Evolutionary conservation across 805 yeast species (phyloP).

Genomic region (Yamadazyma philogaea): DNA sequence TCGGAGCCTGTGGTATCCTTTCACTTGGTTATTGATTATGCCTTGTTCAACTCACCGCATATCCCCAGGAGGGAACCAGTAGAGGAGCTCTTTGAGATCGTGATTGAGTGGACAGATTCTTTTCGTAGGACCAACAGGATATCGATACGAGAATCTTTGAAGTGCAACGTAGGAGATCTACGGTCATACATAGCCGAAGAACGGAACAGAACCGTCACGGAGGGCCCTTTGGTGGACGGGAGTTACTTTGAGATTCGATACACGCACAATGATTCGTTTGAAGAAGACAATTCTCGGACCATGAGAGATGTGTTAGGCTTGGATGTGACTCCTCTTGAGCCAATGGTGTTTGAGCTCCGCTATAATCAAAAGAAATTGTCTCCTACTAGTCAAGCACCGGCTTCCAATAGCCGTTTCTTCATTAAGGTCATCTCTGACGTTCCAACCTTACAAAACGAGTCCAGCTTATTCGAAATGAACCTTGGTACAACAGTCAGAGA

Average conservation of each 20-base stretch:
- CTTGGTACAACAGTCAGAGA: slow-evolving; percentile 18
- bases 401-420: slow-evolving; percentile 8
- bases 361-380: slow-evolving; percentile 7
- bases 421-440: slow-evolving; percentile 17
- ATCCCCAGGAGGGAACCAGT: slow-evolving; percentile 26
- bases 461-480: slow-evolving; percentile 22
- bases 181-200: slow-evolving; percentile 19
- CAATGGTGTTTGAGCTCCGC: slow-evolving; percentile 16
- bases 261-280: slow-evolving; percentile 9
- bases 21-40: slow-evolving; percentile 23
- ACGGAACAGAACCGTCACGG: slow-evolving; percentile 10
- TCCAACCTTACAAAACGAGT: slow-evolving; percentile 16
- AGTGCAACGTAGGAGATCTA: slow-evolving; percentile 19
- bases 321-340: slow-evolving; percentile 27
- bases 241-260: slow-evolving; percentile 13
- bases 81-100: slow-evolving; percentile 23
- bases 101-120: slow-evolving; percentile 16
- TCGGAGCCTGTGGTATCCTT: slow-evolving; percentile 8
- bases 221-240: slow-evolving; percentile 11
- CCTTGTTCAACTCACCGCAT: slow-evolving; percentile 17
- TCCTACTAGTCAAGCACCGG: background rate
- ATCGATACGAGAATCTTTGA: slow-evolving; percentile 18
- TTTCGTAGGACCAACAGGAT: slow-evolving; percentile 10
- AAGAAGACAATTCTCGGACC: slow-evolving; percentile 7
- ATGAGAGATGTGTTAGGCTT: slow-evolving; percentile 15